Evolutionary conservation across 768 basidiomycete genomes (phyloP), one percentile per base, ranked within the genome.

Genomic region (Phlebiopsis gigantea): DNA sequence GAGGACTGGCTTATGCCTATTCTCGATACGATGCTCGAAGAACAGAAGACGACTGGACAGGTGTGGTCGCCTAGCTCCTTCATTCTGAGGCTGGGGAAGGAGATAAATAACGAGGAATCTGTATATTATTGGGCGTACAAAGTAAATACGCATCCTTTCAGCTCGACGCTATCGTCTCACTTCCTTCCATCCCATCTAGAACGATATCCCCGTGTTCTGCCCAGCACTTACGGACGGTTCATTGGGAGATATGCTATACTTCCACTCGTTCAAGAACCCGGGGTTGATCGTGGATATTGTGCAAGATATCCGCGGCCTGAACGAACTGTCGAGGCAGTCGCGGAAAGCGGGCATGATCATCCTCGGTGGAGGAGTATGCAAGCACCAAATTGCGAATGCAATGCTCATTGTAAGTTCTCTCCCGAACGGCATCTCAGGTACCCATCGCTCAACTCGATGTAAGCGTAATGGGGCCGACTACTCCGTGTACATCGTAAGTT

Each of bases 61-160:
- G 79, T 87, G 53, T 98, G 97, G 97, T 84, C 89, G 1, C 97
- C 97, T n/a, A 96, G 94, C 67, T 79, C 83, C 14, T 93, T 99
- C 68, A 97, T 98, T 63, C 81, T 79, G 25, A 76, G 97, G 54
- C 75, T 99, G n/a, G 97, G 97, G 26, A 94, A 94, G 70, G 97
- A 98, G 72, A 98, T 99, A 58, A 78, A 97, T 69, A 85, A 98
- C 69, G 97, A 98, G 73, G 90, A 94, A 66, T 96, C 93, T 58
- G 92, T 98, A 56, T 97, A 98, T 68, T 98, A 98, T 69, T 99
- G 97, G 97, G 95, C 95, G 39, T 97, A 93, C 69, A 98, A 97
- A 83, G 97, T 96, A 73, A 79, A 82, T 73, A 65, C 63, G 59
- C 44, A 41, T 58, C 29, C 41, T 60, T 17, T 63, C 60, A 51